These are phyloP conservation scores for Candida tibetensis DNA, from an alignment of 805 yeast genomes.

Conservation along the genomic window DNA sequence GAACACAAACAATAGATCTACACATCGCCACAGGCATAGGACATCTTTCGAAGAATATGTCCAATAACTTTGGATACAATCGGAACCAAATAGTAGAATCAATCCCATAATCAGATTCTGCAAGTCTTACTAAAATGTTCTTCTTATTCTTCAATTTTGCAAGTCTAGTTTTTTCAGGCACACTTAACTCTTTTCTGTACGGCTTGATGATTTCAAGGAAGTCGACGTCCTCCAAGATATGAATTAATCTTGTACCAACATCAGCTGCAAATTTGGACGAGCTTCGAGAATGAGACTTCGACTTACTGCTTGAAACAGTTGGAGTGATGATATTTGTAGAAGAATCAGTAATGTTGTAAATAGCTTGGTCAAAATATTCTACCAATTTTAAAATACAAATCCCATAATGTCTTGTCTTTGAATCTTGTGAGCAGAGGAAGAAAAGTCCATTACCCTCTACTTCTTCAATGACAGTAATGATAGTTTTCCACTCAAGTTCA, in stretches of 20 bases:
- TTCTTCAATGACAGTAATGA: conserved; percentile 85
- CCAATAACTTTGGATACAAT: conserved; percentile 72
- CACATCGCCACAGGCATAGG: conserved; percentile 94
- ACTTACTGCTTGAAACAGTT: conserved; percentile 2
- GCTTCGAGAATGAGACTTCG: conserved; percentile 48
- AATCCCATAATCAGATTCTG: conserved; percentile 90
- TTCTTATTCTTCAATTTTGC: conserved; percentile 61
- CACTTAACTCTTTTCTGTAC: conserved; percentile 51
- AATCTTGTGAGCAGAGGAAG: conserved; percentile 85
- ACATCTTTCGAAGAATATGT: conserved; percentile 69
- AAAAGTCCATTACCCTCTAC: conserved; percentile 94
- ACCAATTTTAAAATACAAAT: conserved; percentile 70
- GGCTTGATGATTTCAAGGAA: conserved; percentile 59
- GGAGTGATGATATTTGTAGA: conserved; percentile 6
- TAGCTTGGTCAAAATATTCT: conserved; percentile 84
- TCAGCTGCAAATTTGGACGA: conserved; percentile 77
- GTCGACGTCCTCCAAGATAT: conserved; percentile 70
- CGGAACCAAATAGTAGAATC: conserved; percentile 97
- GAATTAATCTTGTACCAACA: conserved; percentile 71
- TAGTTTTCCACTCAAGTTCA: conserved; percentile 71
- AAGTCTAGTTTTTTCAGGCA: conserved; percentile 76
- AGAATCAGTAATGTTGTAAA: conserved; percentile 49
- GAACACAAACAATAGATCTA: conserved; percentile 83
- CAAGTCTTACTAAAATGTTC: conserved; percentile 69
- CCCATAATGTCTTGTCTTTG: conserved; percentile 70